Base-by-base conservation (phyloP, 2,329 filamentous ascomycete genomes). In the Colletotrichum gigasporum region DNA sequence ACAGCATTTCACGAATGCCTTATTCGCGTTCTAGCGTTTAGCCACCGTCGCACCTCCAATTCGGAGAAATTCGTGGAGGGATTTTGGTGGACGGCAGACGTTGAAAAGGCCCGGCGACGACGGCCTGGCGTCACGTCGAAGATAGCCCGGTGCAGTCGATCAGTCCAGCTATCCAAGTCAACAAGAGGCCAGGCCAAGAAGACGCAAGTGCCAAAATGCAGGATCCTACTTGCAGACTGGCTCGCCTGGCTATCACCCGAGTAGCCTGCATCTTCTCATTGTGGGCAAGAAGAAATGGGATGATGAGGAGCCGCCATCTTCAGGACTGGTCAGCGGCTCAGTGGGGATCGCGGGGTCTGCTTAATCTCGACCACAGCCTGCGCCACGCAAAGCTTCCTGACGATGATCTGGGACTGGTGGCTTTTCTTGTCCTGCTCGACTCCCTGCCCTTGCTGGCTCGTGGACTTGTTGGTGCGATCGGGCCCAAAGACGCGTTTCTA, bases 271-370 rank as follows among this genome's bases (percentile, higher is more conserved):
- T 34, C 52, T 22, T 51, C 44, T 44, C 28, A 28, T 22, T 45
- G 26, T 50, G 52, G 42, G 41, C 35, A 42, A 18, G n/a, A 56
- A 28, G 30, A 22, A 24, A 58, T 50, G 18, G 34, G 44, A 57
- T 57, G 52, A 51, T 57, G 42, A 63, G 28, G n/a, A 57, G 28
- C 59, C 18, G 24, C 44, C 22, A 42, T 51, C 42, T 51, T 51
- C 52, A 37, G 16, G 20, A 51, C 59, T 45, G 52, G 42, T 57
- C 44, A 16, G 44, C 42, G 35, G 28, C 42, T 50, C 22, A 34
- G 52, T 63, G 52, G 54, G 39, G 61, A 60, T 52, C 54, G 54
- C 60, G 61, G 61, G 37, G 55, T 60, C 48, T 53, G 47, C n/a
- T 58, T 44, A 37, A 47, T 53, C 41, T 52, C 30, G 41, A 52